phyloP scores from a whole-genome alignment of 192 early-diverging fungal genomes.

The Podila verticillata region DNA sequence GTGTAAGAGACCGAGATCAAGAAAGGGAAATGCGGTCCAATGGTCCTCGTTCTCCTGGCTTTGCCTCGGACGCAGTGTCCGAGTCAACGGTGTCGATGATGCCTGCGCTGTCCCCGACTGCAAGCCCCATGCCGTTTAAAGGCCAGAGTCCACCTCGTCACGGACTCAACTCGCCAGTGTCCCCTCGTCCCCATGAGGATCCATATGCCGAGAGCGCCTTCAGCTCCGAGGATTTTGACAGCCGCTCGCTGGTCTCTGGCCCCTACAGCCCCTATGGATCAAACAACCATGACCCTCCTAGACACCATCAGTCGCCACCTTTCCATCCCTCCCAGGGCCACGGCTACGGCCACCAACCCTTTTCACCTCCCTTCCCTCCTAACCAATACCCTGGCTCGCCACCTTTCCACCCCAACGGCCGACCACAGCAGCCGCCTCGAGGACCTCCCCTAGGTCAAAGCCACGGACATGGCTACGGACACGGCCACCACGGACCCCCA shows the following conservation, averaged over 20 bases:
- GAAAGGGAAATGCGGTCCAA: neutral
- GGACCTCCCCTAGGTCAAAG: neutral
- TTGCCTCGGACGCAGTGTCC: constrained; percentile 15
- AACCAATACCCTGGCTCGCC: constrained; percentile 13
- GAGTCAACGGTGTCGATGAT: constrained; percentile 40
- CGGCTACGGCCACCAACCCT: neutral
- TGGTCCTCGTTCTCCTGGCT: constrained; percentile 6
- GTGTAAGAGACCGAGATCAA: neutral
- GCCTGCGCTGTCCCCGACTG: constrained; percentile 16
- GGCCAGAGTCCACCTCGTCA: constrained; percentile 1
- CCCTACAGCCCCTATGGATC: neutral
- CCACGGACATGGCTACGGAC: neutral
- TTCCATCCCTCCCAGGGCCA: constrained; percentile 5
- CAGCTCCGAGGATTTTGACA: constrained; percentile 24
- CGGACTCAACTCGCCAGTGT: neutral
- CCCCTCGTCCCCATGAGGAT: constrained; percentile 6
- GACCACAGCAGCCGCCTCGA: constrained; percentile 17
- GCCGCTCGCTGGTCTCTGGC: constrained; percentile 22
- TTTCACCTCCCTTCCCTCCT: neutral
- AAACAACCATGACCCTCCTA: neutral
- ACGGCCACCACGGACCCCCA: neutral
- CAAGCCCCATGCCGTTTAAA: constrained; percentile 3
- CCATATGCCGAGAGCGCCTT: constrained; percentile 45
- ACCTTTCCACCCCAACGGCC: constrained; percentile 8
- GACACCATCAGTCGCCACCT: neutral